These are phyloP conservation scores for Metschnikowia cerradonensis DNA, from an alignment of 805 yeast genomes.

Conservation along the genomic window DNA sequence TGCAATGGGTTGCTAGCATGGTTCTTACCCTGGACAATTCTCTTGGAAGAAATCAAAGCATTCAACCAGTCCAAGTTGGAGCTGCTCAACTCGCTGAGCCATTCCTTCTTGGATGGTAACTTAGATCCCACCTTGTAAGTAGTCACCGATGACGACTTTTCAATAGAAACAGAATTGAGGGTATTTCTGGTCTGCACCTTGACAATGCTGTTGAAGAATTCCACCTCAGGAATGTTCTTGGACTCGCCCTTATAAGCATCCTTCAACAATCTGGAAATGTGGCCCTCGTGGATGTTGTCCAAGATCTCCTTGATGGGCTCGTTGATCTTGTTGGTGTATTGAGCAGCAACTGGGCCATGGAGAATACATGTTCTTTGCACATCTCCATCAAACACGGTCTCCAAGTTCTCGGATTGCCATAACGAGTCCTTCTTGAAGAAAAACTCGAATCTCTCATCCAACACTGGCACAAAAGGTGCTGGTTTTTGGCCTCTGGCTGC, in stretches of 20 bases:
- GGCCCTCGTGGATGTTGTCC: slow-evolving; percentile 88
- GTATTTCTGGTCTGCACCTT: slow-evolving; percentile 14
- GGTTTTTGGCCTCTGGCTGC: slow-evolving; percentile 89
- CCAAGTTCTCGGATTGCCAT: slow-evolving; percentile 98
- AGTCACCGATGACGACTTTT: slow-evolving; percentile 26
- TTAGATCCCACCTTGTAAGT: slow-evolving; percentile 37
- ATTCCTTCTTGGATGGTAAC: slow-evolving; percentile 37
- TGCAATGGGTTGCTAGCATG: slow-evolving; percentile 77
- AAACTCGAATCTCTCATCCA: slow-evolving; percentile 90
- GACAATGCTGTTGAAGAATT: slow-evolving; percentile 74
- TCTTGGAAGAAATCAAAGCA: slow-evolving; percentile 75
- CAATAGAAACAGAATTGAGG: slow-evolving; percentile 35
- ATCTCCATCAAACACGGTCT: slow-evolving; percentile 92
- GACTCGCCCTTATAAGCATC: slow-evolving; percentile 71
- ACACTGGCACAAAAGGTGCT: slow-evolving; percentile 93
- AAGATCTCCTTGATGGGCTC: slow-evolving; percentile 91
- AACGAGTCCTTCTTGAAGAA: slow-evolving; percentile 98
- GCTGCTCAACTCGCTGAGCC: slow-evolving; percentile 87
- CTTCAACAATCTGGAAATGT: slow-evolving; percentile 61
- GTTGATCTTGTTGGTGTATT: slow-evolving; percentile 77
- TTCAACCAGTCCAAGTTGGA: slow-evolving; percentile 78
- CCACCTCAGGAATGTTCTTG: slow-evolving; percentile 77
- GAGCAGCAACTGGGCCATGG: slow-evolving; percentile 98
- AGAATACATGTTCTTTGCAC: slow-evolving; percentile 98
- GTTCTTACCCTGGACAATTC: slow-evolving; percentile 81